Conservation (phyloP, 805 yeast genomes). For the Ogataea degrootiae region DNA sequence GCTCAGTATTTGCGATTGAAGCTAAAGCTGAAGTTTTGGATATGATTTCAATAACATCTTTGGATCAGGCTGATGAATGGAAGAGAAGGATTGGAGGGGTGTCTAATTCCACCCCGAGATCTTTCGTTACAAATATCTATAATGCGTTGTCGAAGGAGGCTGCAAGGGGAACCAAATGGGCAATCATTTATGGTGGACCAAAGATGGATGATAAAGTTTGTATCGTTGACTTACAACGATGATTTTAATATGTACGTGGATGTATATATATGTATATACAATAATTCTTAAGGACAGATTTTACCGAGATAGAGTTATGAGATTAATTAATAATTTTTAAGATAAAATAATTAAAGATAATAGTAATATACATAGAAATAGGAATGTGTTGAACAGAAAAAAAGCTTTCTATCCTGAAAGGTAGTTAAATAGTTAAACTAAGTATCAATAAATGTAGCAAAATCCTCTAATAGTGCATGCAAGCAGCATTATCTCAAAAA, state of each 20-base stretch:
- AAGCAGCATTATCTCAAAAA: slow-evolving; percentile 9
- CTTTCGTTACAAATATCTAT: slow-evolving; percentile 71
- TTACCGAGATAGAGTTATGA: too few relatives aligned
- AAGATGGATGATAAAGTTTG: slow-evolving; percentile 62
- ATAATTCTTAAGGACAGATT: too few relatives aligned
- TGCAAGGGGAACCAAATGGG: slow-evolving; percentile 67
- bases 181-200: slow-evolving; percentile 73
- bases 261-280: not conserved
- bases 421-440: too few relatives aligned
- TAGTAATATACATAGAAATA: too few relatives aligned
- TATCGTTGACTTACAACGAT: slow-evolving; percentile 62
- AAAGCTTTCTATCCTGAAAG: too few relatives aligned
- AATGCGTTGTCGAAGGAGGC: slow-evolving; percentile 71
- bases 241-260: slow-evolving; percentile 2
- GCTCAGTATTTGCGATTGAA: slow-evolving; percentile 79
- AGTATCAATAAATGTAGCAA: too few relatives aligned
- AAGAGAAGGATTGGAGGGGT: slow-evolving; percentile 77
- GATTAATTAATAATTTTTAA: too few relatives aligned
- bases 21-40: slow-evolving; percentile 80
- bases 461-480: too few relatives aligned
- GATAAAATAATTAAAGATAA: too few relatives aligned
- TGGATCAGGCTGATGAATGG: slow-evolving; percentile 79
- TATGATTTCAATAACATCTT: slow-evolving; percentile 71
- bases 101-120: slow-evolving; percentile 73
- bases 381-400: too few relatives aligned